phyloP scores from a whole-genome alignment of 1,284 basidiomycete species.

The Ceratobasidium sp. region DNA sequence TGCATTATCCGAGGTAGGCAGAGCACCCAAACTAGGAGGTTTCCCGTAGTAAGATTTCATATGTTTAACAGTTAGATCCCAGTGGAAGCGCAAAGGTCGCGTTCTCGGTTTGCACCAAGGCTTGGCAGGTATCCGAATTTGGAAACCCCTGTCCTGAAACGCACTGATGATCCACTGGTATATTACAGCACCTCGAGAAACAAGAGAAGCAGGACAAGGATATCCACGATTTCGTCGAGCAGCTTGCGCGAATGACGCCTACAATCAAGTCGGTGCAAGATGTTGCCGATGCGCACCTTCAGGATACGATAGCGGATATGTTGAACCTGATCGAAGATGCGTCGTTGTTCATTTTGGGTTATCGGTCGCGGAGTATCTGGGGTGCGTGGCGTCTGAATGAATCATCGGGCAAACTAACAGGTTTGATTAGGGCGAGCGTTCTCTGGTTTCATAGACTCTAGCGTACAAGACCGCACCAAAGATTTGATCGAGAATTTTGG shows the following conservation, averaged over 20 bases:
- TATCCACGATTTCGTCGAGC: not conserved
- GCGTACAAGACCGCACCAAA: not conserved
- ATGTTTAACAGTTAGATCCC: not conserved
- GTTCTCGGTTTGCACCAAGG: constrained; percentile 2
- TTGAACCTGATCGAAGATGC: constrained; percentile 26
- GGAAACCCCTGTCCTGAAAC: not conserved
- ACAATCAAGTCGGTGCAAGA: constrained; percentile 1
- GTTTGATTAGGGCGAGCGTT: not conserved
- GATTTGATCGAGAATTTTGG: not conserved
- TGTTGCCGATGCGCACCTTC: not conserved
- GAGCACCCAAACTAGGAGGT: no score
- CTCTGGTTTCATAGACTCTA: not conserved
- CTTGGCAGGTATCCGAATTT: not conserved
- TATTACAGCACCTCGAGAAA: not conserved
- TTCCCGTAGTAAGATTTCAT: no score
- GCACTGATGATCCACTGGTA: no score
- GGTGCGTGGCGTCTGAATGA: not conserved
- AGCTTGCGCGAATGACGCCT: not conserved
- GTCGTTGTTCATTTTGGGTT: not conserved
- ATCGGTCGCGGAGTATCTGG: not conserved
- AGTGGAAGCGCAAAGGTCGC: constrained; percentile 1
- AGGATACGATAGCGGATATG: not conserved
- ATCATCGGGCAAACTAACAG: no score
- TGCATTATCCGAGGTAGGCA: not conserved
- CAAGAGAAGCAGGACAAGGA: not conserved